Evolutionary conservation across 148 eudicot genomes (phyloP).

Genomic region (Heliosperma pusillum): DNA sequence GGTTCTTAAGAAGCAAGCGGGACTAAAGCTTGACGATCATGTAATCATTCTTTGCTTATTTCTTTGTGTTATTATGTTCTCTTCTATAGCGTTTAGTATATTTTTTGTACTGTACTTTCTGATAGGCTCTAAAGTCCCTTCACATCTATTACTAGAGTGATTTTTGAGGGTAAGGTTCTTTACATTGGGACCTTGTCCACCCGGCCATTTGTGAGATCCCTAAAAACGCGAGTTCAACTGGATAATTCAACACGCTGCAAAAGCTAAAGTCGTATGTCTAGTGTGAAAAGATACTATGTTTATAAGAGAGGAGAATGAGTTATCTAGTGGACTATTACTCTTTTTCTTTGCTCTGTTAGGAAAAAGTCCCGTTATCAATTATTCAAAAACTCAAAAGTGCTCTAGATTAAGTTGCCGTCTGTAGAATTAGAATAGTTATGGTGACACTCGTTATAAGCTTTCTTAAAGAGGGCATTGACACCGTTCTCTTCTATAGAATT

Average conservation of each 20-base stretch:
- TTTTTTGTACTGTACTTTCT: not conserved
- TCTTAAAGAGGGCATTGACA: too few species aligned
- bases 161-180: constrained; percentile 1
- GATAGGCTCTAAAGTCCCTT: not conserved
- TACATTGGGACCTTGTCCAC: not conserved
- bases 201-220: not conserved
- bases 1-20: constrained; percentile 98
- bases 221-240: not conserved
- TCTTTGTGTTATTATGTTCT: not conserved
- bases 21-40: constrained; percentile 73
- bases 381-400: not conserved
- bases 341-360: not conserved
- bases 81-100: not conserved
- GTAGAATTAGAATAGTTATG: too few species aligned
- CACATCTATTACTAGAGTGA: not conserved
- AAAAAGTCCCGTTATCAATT: not conserved
- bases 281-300: not conserved
- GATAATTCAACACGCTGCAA: not conserved
- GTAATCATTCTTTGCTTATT: constrained; percentile 37
- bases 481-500: too few species aligned
- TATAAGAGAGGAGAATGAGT: too few species aligned
- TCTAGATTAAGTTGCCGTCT: not conserved
- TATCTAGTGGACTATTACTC: not conserved
- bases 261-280: not conserved
- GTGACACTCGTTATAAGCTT: too few species aligned